Evolutionary conservation across 2,329 filamentous ascomycete genomes (phyloP).

Genomic region (Tolypocladium cylindrosporum): DNA sequence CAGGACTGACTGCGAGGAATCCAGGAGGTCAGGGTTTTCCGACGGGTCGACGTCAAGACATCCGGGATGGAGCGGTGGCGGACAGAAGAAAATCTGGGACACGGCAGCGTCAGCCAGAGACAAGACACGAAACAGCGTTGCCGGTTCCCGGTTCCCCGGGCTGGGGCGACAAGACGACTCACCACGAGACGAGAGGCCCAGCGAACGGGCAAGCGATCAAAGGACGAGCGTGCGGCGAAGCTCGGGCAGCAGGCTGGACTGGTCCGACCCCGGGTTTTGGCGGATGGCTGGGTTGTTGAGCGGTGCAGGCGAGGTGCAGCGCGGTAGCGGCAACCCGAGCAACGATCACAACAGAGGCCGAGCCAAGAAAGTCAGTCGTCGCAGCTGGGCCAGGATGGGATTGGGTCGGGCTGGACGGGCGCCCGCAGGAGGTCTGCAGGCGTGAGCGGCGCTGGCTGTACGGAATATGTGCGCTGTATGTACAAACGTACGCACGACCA

Average conservation of each 20-base stretch:
- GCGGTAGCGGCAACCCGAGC: background rate
- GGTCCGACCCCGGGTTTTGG: background rate
- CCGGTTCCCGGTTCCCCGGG: background rate
- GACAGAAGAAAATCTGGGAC: background rate
- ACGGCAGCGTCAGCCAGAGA: slow-evolving; percentile 2
- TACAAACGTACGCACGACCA: background rate
- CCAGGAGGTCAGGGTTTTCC: slow-evolving; percentile 5
- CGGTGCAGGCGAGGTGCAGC: background rate
- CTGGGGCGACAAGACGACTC: background rate
- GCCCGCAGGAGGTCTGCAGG: background rate
- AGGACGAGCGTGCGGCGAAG: background rate
- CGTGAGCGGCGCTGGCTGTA: background rate
- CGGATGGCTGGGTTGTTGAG: background rate
- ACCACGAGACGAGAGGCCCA: background rate
- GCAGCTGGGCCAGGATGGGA: background rate
- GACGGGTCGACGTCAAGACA: slow-evolving; percentile 17
- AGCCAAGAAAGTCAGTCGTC: background rate
- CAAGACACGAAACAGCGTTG: background rate
- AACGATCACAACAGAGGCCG: background rate
- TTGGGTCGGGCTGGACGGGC: background rate
- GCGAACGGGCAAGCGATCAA: background rate
- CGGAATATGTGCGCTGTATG: background rate
- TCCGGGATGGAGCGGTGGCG: slow-evolving; percentile 12
- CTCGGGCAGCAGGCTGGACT: background rate
- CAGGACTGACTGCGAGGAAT: background rate